Evolutionary conservation across 345 rosid species (phyloP).

Genomic region (Populus alba): DNA sequence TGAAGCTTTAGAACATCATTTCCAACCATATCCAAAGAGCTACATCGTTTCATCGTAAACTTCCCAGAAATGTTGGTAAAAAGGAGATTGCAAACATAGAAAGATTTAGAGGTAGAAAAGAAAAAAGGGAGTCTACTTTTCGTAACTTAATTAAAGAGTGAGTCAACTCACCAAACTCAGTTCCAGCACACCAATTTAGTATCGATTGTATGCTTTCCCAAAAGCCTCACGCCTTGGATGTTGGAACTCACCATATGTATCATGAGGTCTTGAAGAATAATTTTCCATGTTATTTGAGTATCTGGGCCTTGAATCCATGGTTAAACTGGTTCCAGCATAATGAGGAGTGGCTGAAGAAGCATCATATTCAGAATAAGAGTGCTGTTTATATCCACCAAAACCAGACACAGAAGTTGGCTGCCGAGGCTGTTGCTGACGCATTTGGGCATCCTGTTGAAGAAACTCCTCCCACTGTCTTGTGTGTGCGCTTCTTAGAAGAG

Average conservation of each 20-base stretch:
- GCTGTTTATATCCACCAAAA: slow-evolving; percentile 77
- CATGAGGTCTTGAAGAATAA: slow-evolving; percentile 70
- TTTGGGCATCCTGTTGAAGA: slow-evolving; percentile 73
- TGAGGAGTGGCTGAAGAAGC: slow-evolving; percentile 53
- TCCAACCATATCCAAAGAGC: background rate
- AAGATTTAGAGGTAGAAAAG: background rate
- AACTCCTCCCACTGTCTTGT: slow-evolving; percentile 84
- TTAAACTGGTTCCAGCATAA: slow-evolving; percentile 47
- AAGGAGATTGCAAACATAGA: background rate
- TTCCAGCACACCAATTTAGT: slow-evolving; percentile 41
- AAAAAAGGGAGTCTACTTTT: slow-evolving; percentile 3
- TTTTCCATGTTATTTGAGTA: slow-evolving; percentile 58
- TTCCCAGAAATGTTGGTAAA: background rate
- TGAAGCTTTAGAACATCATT: background rate
- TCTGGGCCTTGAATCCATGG: slow-evolving; percentile 63
- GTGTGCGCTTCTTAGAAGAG: slow-evolving; percentile 57
- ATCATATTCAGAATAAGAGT: slow-evolving; percentile 60
- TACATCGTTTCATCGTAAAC: background rate
- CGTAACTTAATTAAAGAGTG: slow-evolving; percentile 22
- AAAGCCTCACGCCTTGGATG: slow-evolving; percentile 77
- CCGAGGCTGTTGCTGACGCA: slow-evolving; percentile 64
- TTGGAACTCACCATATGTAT: slow-evolving; percentile 66
- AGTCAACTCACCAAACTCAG: slow-evolving; percentile 60
- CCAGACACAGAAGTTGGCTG: slow-evolving; percentile 55
- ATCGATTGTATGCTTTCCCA: slow-evolving; percentile 77